phyloP scores from a whole-genome alignment of 129 eudicot genomes.

The Artemisia argyi region DNA sequence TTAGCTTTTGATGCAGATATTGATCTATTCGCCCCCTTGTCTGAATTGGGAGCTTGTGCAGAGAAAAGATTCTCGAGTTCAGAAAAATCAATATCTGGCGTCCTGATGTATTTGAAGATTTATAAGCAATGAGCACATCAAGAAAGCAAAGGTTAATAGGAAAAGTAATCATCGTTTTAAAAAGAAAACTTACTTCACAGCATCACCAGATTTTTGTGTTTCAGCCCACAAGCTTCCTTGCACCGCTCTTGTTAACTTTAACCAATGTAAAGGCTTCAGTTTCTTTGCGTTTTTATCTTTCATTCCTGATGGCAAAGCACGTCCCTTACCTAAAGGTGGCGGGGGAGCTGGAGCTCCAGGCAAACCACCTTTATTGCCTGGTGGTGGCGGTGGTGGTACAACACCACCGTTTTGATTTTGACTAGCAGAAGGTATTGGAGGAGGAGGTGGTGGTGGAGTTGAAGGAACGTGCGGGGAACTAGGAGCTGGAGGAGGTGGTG shows the following conservation, averaged over 20 bases:
- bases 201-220: conserved; percentile 76
- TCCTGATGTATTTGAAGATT: conserved; percentile 40
- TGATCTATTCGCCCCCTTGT: conserved; percentile 43
- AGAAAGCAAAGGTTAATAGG: conserved; percentile 1
- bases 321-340: conserved; percentile 47
- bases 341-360: conserved; percentile 67
- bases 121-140: conserved; percentile 14
- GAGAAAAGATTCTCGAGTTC: conserved; percentile 96
- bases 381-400: conserved; percentile 43
- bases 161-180: background rate
- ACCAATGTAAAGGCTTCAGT: conserved; percentile 96
- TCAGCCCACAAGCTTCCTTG: conserved; percentile 99
- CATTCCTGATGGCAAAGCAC: conserved; percentile 23
- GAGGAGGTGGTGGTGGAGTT: conserved; percentile 56
- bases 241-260: conserved; percentile 83
- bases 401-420: conserved; percentile 30
- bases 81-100: conserved; percentile 79
- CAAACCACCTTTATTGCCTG: conserved; percentile 23
- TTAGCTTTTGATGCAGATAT: conserved; percentile 47
- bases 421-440: conserved; percentile 51
- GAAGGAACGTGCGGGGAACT: conserved; percentile 24
- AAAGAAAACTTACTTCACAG: conserved; percentile 58
- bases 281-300: conserved; percentile 55
- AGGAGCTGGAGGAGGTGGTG: conserved; percentile 41
- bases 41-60: conserved; percentile 54